A percentile compares a stretch with the other conserved stretches of the same genome.
Conservation (phyloP, 805 yeast species). For the Suhomyces sp. region DNA sequence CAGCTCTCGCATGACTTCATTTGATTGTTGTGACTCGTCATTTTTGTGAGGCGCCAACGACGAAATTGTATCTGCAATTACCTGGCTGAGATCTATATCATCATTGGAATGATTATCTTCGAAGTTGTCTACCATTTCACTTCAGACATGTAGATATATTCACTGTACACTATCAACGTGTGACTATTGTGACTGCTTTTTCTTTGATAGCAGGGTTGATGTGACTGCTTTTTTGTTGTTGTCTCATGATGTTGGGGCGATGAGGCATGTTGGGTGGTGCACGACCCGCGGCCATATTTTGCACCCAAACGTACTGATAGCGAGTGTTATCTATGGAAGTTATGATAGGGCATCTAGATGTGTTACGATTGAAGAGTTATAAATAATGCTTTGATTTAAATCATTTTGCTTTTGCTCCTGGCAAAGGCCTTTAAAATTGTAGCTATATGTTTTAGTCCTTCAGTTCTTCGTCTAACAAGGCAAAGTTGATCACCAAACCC, state of each 20-base stretch:
- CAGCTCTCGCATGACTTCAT: neutral
- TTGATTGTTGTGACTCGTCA: neutral
- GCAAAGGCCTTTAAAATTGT: neutral
- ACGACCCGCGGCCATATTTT: neutral
- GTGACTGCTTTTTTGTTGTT: conserved; percentile 18
- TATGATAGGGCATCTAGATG: neutral
- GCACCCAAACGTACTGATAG: neutral
- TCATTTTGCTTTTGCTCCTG: neutral
- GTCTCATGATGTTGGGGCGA: conserved; percentile 3
- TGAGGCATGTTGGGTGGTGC: neutral
- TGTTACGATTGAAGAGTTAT: neutral
- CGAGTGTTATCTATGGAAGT: neutral
- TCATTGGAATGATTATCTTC: conserved; percentile 1
- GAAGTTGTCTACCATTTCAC: neutral
- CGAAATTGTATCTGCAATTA: conserved; percentile 8
- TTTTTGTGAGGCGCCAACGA: conserved; percentile 2
- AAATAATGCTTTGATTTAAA: neutral
- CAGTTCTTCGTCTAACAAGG: conserved; percentile 30
- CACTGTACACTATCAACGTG: conserved; percentile 1
- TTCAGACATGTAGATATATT: neutral
- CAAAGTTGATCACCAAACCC: conserved; percentile 38
- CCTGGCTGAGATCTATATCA: conserved; percentile 8
- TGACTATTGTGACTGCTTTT: conserved; percentile 21
- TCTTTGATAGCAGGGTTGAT: conserved; percentile 4
- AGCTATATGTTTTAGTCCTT: neutral